Evolutionary conservation across 2,329 filamentous ascomycete species (phyloP).

Genomic region (Plectosphaerella sp.): DNA sequence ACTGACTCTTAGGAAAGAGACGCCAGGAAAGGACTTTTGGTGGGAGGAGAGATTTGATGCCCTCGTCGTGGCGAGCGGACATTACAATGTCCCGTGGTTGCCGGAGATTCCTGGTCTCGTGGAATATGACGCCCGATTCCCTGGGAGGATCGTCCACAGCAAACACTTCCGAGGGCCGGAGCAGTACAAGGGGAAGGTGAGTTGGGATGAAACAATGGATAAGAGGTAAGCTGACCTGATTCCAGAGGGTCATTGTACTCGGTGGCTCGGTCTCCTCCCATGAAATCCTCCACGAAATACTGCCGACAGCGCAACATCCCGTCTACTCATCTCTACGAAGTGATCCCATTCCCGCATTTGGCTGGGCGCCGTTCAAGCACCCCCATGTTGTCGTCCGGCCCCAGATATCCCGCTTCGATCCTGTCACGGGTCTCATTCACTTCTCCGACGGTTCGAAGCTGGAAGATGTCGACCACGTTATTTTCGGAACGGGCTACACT

Average conservation of each 20-base stretch:
- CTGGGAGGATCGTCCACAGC: constrained; percentile 32
- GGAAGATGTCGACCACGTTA: constrained; percentile 47
- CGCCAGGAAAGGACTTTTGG: constrained; percentile 29
- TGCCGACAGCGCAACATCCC: constrained; percentile 38
- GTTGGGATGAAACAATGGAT: neutral
- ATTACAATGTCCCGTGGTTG: constrained; percentile 34
- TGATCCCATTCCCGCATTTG: constrained; percentile 45
- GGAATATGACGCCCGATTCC: constrained; percentile 29
- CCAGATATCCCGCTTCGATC: constrained; percentile 35
- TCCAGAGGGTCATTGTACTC: constrained; percentile 48
- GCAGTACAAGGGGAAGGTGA: constrained; percentile 14
- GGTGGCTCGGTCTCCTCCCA: constrained; percentile 54
- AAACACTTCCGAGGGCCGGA: constrained; percentile 30
- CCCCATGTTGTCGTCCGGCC: constrained; percentile 39
- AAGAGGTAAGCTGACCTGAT: neutral
- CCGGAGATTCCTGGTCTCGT: constrained; percentile 34
- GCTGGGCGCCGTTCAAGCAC: constrained; percentile 52
- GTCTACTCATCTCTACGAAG: constrained; percentile 44
- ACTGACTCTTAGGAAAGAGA: constrained; percentile 41
- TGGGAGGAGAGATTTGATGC: constrained; percentile 35
- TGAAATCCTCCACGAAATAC: constrained; percentile 50
- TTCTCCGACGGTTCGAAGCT: constrained; percentile 48
- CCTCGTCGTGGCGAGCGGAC: constrained; percentile 33
- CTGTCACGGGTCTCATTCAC: constrained; percentile 31
- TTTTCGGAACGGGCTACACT: constrained; percentile 57